Conservation (phyloP, 1,284 basidiomycete species). For the Boletus hoseneyae region DNA sequence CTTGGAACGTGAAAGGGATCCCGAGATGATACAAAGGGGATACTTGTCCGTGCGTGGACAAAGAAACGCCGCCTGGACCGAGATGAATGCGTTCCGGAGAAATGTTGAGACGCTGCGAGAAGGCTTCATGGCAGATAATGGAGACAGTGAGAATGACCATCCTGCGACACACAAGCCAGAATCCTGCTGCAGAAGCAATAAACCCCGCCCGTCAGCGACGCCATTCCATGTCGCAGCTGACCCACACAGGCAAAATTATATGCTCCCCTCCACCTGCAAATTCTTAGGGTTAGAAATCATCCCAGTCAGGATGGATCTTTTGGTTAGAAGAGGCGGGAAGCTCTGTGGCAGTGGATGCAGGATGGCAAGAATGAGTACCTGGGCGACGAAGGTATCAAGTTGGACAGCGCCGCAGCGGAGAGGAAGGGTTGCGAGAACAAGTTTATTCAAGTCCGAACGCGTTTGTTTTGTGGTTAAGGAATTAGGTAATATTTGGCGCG, state of each 20-base stretch:
- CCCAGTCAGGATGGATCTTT: conserved; percentile 33
- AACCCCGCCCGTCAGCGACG: conserved; percentile 12
- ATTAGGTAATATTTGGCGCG: conserved; percentile 21
- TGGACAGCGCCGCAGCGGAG: conserved; percentile 19
- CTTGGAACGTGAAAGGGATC: conserved; percentile 21
- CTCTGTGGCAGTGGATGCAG: conserved; percentile 20
- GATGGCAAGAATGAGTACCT: conserved; percentile 26
- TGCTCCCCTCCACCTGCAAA: conserved; percentile 19
- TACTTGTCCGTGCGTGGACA: conserved; percentile 24
- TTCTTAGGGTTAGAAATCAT: conserved; percentile 39
- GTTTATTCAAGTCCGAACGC: neutral
- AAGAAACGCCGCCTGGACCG: conserved; percentile 5
- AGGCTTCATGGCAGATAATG: conserved; percentile 24
- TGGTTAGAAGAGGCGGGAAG: conserved; percentile 28
- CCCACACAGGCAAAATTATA: conserved; percentile 23
- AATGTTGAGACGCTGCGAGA: conserved; percentile 11
- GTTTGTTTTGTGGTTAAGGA: conserved; percentile 11
- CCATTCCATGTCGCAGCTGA: conserved; percentile 13
- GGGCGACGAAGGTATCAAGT: conserved; percentile 26
- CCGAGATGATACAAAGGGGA: conserved; percentile 28
- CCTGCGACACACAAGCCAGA: conserved; percentile 4
- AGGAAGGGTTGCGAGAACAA: conserved; percentile 6
- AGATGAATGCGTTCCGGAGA: conserved; percentile 30
- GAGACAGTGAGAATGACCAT: conserved; percentile 5
- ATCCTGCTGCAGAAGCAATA: neutral